phyloP scores from a whole-genome alignment of 1,284 basidiomycete species.

The Papiliotrema nemorosa region DNA sequence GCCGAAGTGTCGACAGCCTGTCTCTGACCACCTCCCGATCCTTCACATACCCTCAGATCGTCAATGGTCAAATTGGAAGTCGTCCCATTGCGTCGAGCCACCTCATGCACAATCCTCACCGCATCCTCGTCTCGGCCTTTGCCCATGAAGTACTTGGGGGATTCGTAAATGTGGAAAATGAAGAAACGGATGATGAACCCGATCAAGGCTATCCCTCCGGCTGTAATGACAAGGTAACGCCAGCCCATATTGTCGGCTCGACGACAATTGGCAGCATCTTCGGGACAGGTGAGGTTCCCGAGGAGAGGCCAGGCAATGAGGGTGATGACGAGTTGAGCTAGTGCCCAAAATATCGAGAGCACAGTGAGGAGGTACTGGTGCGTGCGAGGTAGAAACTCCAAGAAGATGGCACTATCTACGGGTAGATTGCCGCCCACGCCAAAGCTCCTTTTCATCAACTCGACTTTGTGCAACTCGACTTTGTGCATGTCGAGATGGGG shows the following conservation, averaged over 20 bases:
- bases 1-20: slow-evolving; percentile 15
- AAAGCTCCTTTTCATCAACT: slow-evolving; percentile 55
- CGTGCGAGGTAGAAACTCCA: slow-evolving; percentile 58
- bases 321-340: slow-evolving; percentile 50
- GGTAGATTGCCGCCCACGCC: slow-evolving; percentile 62
- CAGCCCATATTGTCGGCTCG: slow-evolving; percentile 34
- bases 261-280: slow-evolving; percentile 11
- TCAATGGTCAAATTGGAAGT: slow-evolving; percentile 54
- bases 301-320: slow-evolving; percentile 34
- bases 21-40: slow-evolving; percentile 12
- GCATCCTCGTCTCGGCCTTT: slow-evolving; percentile 61
- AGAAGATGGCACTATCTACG: slow-evolving; percentile 58
- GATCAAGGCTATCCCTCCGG: slow-evolving; percentile 54
- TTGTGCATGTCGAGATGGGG: not conserved
- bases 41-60: slow-evolving; percentile 48
- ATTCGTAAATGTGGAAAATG: slow-evolving; percentile 56
- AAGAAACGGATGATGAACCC: slow-evolving; percentile 43
- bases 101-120: slow-evolving; percentile 50
- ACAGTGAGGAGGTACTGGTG: slow-evolving; percentile 59
- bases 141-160: slow-evolving; percentile 53
- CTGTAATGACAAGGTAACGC: slow-evolving; percentile 56
- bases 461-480: not conserved
- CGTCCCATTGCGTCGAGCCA: slow-evolving; percentile 58
- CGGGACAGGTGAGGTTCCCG: slow-evolving; percentile 22
- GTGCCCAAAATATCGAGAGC: slow-evolving; percentile 63